A percentile compares a stretch with the other conserved stretches of the same genome.
Conservation (phyloP, 2,329 filamentous ascomycete genomes). For the Coniochaeta pulveracea region DNA sequence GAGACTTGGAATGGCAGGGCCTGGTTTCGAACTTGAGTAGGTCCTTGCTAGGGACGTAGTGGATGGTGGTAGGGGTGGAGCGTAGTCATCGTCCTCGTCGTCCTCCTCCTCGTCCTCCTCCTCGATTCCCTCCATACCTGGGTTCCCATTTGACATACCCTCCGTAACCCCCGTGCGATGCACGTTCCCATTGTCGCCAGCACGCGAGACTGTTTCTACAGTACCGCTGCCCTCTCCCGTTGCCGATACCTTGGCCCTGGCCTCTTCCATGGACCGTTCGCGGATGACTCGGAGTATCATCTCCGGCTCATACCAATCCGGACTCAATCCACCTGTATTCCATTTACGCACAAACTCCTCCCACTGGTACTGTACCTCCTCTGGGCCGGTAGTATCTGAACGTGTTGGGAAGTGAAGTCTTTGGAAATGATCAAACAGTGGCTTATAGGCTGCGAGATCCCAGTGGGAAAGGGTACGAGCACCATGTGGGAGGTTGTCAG, state of each 20-base stretch:
- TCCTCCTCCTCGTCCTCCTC: slow-evolving; percentile 26
- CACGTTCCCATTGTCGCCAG: no score
- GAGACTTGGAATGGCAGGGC: slow-evolving; percentile 57
- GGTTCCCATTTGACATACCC: no score
- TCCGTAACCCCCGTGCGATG: no score
- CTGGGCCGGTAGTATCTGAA: no score
- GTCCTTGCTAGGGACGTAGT: slow-evolving; percentile 23
- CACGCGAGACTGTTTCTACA: no score
- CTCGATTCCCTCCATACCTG: no score
- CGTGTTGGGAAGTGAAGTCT: no score
- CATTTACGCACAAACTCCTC: slow-evolving; percentile 88
- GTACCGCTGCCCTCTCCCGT: not conserved
- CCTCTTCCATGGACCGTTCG: slow-evolving; percentile 29
- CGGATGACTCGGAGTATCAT: slow-evolving; percentile 33
- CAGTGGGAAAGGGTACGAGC: slow-evolving; percentile 56
- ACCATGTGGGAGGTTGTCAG: slow-evolving; percentile 21
- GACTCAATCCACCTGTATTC: slow-evolving; percentile 79
- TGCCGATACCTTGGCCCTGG: not conserved
- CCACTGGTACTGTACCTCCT: slow-evolving; percentile 76
- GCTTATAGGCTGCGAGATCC: slow-evolving; percentile 54
- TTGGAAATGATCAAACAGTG: slow-evolving; percentile 77
- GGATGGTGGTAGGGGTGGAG: slow-evolving; percentile 26
- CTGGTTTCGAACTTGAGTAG: slow-evolving; percentile 16
- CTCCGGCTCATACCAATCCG: slow-evolving; percentile 86
- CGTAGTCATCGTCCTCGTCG: slow-evolving; percentile 52